phyloP scores from a whole-genome alignment of 1,284 basidiomycete species.

The Ganoderma leucocontextum region DNA sequence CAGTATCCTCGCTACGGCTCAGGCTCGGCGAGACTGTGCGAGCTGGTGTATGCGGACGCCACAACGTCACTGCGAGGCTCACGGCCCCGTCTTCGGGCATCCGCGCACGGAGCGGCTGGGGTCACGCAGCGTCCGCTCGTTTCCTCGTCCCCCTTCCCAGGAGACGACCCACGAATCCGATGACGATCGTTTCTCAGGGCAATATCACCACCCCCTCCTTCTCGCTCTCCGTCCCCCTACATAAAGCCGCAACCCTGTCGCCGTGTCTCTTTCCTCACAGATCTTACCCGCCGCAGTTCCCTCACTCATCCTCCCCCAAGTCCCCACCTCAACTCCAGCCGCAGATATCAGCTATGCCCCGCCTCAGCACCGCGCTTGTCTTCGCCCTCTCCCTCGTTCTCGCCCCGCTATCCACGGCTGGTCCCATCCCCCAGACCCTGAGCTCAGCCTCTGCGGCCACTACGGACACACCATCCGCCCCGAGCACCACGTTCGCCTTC shows the following conservation, averaged over 20 bases:
- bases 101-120: not conserved
- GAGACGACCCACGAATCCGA: not conserved
- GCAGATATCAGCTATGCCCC: constrained; percentile 7
- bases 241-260: not conserved
- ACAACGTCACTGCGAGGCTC: not conserved
- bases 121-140: not conserved
- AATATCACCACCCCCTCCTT: not conserved
- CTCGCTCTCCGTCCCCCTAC: not conserved
- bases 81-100: not conserved
- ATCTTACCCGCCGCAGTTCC: not conserved
- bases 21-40: not conserved
- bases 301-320: not conserved
- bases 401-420: constrained; percentile 19
- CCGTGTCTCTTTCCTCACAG: constrained; percentile 1
- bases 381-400: constrained; percentile 22
- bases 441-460: not conserved
- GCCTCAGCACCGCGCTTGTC: constrained; percentile 17
- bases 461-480: not conserved
- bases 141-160: not conserved
- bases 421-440: constrained; percentile 15
- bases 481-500: constrained; percentile 14
- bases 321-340: not conserved
- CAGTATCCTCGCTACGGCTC: not conserved
- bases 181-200: not conserved
- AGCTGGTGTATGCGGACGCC: not conserved